Percentiles rank a stretch among this genome's conserved stretches.
These are phyloP conservation scores for Aureobasidium sp. DNA, from an alignment of 2,329 filamentous ascomycete species.

Conservation along the genomic window DNA sequence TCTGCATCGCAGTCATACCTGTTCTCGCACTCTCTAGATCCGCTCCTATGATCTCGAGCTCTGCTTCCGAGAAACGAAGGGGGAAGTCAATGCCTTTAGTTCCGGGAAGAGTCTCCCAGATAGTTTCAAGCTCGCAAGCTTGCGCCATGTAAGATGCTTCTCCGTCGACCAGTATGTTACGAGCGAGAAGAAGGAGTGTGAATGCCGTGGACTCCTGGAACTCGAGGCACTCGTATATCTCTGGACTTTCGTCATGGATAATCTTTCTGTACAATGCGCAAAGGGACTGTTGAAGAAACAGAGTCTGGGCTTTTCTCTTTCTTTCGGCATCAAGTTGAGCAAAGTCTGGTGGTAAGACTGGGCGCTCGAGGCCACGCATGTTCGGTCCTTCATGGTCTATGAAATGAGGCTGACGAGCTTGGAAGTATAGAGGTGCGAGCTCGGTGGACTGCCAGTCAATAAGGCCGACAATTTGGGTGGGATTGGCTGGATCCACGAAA, in stretches of 20 bases:
- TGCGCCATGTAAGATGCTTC: conserved; percentile 29
- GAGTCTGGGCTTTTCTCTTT: conserved; percentile 29
- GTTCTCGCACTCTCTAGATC: neutral
- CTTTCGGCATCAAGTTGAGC: conserved; percentile 28
- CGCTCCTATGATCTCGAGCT: neutral
- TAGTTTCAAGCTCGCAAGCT: conserved; percentile 3
- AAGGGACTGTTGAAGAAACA: conserved; percentile 35
- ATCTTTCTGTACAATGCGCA: conserved; percentile 22
- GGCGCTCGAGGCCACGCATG: conserved; percentile 32
- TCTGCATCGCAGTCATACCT: neutral
- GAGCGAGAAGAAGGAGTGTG: conserved; percentile 35
- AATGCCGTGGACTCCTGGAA: conserved; percentile 35
- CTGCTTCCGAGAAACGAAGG: neutral
- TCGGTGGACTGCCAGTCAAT: conserved; percentile 42
- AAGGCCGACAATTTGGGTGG: conserved; percentile 34
- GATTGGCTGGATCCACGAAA: conserved; percentile 37
- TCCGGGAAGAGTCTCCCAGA: conserved; percentile 5
- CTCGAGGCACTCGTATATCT: conserved; percentile 34
- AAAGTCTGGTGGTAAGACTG: conserved; percentile 30
- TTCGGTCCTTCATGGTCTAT: conserved; percentile 39
- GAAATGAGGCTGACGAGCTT: conserved; percentile 37
- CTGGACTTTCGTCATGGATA: conserved; percentile 29
- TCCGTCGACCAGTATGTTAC: conserved; percentile 39
- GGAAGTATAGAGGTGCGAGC: conserved; percentile 40
- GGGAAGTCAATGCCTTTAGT: neutral